Percentiles rank a stretch among this genome's conserved stretches.
These are phyloP conservation scores for Lolium multiflorum DNA, from an alignment of 176 grass and related monocot genomes.

Conservation along the genomic window DNA sequence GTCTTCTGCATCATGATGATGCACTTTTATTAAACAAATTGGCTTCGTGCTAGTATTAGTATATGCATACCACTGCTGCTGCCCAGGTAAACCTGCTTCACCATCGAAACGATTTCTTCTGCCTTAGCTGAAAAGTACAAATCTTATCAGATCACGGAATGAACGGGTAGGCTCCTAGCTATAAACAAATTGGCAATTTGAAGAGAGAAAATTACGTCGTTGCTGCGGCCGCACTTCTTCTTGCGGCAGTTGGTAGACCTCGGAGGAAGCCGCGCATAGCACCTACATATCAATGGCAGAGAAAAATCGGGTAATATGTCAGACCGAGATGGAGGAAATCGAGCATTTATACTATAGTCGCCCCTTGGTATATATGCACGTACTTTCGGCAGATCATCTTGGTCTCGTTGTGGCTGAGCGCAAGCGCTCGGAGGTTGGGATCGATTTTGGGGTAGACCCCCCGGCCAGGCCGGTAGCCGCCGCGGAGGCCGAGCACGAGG, in stretches of 20 bases:
- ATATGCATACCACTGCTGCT: no score
- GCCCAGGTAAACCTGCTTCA: no score
- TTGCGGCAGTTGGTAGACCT: constrained; percentile 3
- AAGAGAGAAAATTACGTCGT: background rate
- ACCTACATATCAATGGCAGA: background rate
- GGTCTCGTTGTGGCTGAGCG: background rate
- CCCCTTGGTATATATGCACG: background rate
- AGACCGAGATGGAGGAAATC: background rate
- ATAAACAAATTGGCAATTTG: no score
- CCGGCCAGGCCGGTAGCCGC: no score
- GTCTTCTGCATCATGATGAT: no score
- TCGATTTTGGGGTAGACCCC: background rate
- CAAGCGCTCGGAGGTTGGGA: background rate
- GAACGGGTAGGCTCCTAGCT: background rate
- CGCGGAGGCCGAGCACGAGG: background rate
- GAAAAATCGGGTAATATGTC: no score
- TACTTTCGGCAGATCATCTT: background rate
- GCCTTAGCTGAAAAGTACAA: background rate
- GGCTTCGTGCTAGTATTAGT: no score
- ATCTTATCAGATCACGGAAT: background rate
- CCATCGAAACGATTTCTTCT: background rate
- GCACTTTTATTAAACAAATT: no score
- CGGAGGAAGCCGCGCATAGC: background rate
- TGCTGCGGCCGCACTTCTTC: background rate
- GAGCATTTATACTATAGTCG: background rate